Base-by-base conservation (phyloP, 306 rosid genomes). In the Chamaecrista fasciculata region DNA sequence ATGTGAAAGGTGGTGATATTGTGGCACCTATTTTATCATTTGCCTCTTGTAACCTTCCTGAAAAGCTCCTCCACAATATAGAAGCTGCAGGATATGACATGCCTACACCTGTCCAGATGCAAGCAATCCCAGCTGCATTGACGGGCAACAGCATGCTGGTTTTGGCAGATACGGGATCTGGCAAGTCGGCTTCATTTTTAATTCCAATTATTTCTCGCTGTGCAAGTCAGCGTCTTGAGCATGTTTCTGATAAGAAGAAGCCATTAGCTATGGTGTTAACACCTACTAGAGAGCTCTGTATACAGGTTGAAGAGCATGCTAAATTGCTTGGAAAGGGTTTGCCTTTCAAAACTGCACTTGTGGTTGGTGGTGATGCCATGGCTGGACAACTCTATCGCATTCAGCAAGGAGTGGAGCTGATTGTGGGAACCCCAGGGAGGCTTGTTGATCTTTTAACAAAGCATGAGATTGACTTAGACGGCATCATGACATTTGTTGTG, bases 41-140 rank as follows among this genome's bases (percentile, higher is more conserved):
- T 44, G 26, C 86, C 78, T 78, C 74, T 0, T 88, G 83, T 67
- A 78, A 78, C 75, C 83, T 86, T 71, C 92, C 89, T 34, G 85
- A 75, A 21, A 84, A 83, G 79, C 96, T 91, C 43, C 84, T 83
- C 50, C 84, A 88, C 67, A 91, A 88, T 73, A 74, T 88, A 58
- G 96, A 91, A 77, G 78, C 87, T 24, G 89, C 89, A 36, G 89
- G 96, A 11, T 91, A 84, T 76, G 92, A 86, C 55, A 62, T 86
- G 86, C 97, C 96, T 56, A 88, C 96, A 6, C 85, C 97, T 76
- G 91, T 91, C 23, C 97, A 91, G 79, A 91, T 88, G 97, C 97
- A 91, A 83, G 91, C 96, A 69, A 86, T 91, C 16, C 97, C 97
- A 28, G 85, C 87, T 73, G 88, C 96, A 68, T 79, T 79, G 84